Base-by-base conservation (phyloP, 768 basidiomycete species). In the Kwoniella bestiolae region DNA sequence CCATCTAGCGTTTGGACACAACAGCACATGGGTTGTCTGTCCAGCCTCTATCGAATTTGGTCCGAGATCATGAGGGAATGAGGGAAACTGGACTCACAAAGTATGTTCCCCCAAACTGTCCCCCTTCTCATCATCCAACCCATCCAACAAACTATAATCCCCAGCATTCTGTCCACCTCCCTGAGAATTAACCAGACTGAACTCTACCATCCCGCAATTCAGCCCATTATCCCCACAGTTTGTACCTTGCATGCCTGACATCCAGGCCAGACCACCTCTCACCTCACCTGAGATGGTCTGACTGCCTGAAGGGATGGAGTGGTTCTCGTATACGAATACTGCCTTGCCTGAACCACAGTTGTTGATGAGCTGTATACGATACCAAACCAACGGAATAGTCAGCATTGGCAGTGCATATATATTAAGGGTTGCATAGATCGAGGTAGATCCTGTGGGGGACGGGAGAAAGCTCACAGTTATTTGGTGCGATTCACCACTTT, bases 401-500 rank as follows among this genome's bases (percentile, higher is more conserved):
- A 11, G 8, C 25, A 32, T 12, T 53, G 16, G 29, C 7, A 53
- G 26, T 25, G 31, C n/a, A n/a, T n/a, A n/a, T n/a, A n/a, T n/a
- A n/a, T n/a, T n/a, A n/a, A n/a, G n/a, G n/a, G n/a, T n/a, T n/a
- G n/a, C n/a, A n/a, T n/a, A n/a, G n/a, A n/a, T n/a, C n/a, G n/a
- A n/a, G n/a, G n/a, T n/a, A n/a, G n/a, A n/a, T n/a, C n/a, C n/a
- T n/a, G n/a, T n/a, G 50, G 11, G 50, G 14, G 25, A 31, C 25
- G n/a, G 11, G 14, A 12, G 18, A 26, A 1, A 1, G 45, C 56
- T 44, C 41, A 58, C 56, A 31, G 35, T 58, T 18, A 58, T 38
- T 58, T 58, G 21, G 23, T 58, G 56, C 35, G 56, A 58, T 32
- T 58, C 56, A 47, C 46, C 46, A 55, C 28, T 16, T 55, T 55